Percentiles rank a stretch among this genome's conserved stretches.
These are phyloP conservation scores for Alternaria arborescens DNA, from an alignment of 2,329 filamentous ascomycete species.

Conservation along the genomic window DNA sequence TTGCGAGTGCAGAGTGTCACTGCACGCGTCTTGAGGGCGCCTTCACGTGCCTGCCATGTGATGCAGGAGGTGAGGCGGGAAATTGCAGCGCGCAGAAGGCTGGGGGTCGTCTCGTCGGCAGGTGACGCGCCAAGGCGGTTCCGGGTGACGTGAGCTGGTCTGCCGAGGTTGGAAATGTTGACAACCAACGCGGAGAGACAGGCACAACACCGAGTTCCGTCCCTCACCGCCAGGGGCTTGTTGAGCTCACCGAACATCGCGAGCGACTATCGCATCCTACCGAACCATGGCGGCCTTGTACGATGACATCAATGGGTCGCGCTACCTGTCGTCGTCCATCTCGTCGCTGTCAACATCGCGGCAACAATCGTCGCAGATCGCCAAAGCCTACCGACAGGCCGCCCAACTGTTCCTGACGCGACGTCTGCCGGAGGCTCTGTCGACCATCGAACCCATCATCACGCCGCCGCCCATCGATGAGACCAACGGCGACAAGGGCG, in stretches of 20 bases:
- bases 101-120: constrained; percentile 7
- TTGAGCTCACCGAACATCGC: constrained; percentile 6
- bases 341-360: constrained; percentile 74
- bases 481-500: constrained; percentile 27
- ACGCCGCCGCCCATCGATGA: constrained; percentile 59
- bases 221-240: constrained; percentile 21
- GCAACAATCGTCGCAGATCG: constrained; percentile 75
- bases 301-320: constrained; percentile 63
- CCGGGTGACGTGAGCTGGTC: constrained; percentile 16
- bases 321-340: constrained; percentile 71
- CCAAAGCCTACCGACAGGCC: constrained; percentile 92
- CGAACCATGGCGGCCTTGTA: constrained; percentile 57
- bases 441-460: constrained; percentile 84
- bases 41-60: background rate
- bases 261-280: constrained; percentile 1
- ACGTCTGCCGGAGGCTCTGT: constrained; percentile 86
- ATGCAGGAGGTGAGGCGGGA: background rate
- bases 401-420: constrained; percentile 95
- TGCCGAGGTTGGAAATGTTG: constrained; percentile 33
- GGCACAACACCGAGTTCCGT: constrained; percentile 19
- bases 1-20: background rate
- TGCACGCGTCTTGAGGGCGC: background rate
- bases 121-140: constrained; percentile 25
- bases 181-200: constrained; percentile 23
- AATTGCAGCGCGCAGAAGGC: constrained; percentile 6